Percentiles rank a stretch among this genome's conserved stretches.
Evolutionary conservation across 1,139 yeast genomes (phyloP).

Genomic region (Yamadazyma dushanensis): DNA sequence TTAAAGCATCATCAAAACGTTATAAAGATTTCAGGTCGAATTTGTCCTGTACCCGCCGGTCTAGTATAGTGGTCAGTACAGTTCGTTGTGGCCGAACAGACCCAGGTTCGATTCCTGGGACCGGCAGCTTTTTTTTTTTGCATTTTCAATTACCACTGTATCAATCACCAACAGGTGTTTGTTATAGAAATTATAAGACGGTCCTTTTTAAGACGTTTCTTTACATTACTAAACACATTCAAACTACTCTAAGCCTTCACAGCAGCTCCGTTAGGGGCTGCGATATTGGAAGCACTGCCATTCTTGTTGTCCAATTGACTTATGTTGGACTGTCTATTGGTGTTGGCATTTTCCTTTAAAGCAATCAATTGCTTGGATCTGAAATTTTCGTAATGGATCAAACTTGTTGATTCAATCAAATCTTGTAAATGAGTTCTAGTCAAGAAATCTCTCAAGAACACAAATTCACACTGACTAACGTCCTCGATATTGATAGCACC

Average conservation of each 20-base stretch:
- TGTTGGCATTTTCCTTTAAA: constrained; percentile 80
- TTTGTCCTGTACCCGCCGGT: constrained; percentile 13
- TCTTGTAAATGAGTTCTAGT: constrained; percentile 96
- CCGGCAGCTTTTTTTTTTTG: constrained; percentile 16
- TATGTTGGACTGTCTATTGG: constrained; percentile 33
- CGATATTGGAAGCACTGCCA: constrained; percentile 2
- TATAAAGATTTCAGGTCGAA: no score
- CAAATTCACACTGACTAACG: constrained; percentile 92
- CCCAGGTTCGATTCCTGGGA: constrained; percentile 23
- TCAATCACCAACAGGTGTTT: no score
- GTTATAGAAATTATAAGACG: no score
- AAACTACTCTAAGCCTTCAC: no score
- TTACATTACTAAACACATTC: no score
- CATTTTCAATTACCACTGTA: background rate
- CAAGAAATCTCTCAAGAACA: constrained; percentile 87
- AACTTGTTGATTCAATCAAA: constrained; percentile 87
- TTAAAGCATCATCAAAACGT: no score
- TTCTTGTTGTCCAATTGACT: constrained; percentile 8
- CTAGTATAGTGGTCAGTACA: constrained; percentile 22
- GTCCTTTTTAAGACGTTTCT: no score
- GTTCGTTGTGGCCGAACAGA: constrained; percentile 21
- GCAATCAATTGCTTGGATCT: constrained; percentile 93
- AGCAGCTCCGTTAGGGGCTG: background rate
- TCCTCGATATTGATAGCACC: constrained; percentile 92
- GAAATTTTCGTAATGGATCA: constrained; percentile 88